Base-by-base conservation (phyloP, 768 basidiomycete genomes). In the Lyophyllum semitale region DNA sequence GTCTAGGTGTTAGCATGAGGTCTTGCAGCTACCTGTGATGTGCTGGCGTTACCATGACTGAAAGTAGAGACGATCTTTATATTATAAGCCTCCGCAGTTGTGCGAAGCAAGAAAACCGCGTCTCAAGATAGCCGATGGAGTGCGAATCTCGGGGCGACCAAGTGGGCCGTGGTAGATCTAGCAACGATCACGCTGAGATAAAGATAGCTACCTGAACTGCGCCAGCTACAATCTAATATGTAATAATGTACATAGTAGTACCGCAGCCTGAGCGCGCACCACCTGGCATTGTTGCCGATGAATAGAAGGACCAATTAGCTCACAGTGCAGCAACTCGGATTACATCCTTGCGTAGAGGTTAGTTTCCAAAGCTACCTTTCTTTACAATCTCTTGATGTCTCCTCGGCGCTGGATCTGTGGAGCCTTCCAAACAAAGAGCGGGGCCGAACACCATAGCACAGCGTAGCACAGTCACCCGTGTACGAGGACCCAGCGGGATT, bases 1-100 rank as follows among this genome's bases (percentile, higher is more conserved):
- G 81, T 73, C 82, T 77, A 42, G 84, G 79, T 47, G 85, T 82
- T 78, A 85, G 78, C 78, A 84, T 81, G 67, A 52, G 49, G 42
- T 18, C 53, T 25, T 38, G 41, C 49, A 30, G 23, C 45, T 27
- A 25, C 44, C 44, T 27, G 41, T 48, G n/a, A 46, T 29, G 43
- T 29, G 42, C 22, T 46, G 22, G 32, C 35, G 35, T 50, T 57
- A 25, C 35, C 37, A 44, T 41, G 48, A 37, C 35, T 38, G 20
- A 23, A 25, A 9, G 17, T 46, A 42, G 7, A 27, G 15, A 38
- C 30, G 15, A n/a, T 48, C 42, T 51, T 56, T 58, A 62, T 59
- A 58, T 32, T n/a, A 29, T 49, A 49, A 30, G 17, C 27, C 49
- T 58, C 53, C 61, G 59, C 59, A 62, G 61, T 40, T 57, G 45